Percentiles rank a stretch among this genome's conserved stretches.
These are phyloP conservation scores for Dioszegia hungarica DNA, from an alignment of 768 basidiomycete genomes.

Conservation along the genomic window DNA sequence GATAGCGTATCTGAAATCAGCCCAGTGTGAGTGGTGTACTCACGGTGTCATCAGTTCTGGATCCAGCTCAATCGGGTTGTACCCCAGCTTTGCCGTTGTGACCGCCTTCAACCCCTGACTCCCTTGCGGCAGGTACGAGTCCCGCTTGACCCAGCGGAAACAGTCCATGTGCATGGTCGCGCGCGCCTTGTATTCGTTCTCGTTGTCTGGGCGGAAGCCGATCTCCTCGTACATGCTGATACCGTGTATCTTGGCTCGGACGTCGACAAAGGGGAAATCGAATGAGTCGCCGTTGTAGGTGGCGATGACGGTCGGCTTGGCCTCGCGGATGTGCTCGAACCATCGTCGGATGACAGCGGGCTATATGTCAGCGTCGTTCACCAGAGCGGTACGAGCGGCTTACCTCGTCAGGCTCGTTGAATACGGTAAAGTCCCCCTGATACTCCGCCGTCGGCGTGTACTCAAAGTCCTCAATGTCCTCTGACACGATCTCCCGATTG, in stretches of 20 bases:
- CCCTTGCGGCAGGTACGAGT: constrained; percentile 96
- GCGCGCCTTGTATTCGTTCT: constrained; percentile 91
- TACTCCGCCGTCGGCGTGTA: constrained; percentile 98
- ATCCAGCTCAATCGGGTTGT: constrained; percentile 93
- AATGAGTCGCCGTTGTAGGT: constrained; percentile 99
- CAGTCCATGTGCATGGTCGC: constrained; percentile 97
- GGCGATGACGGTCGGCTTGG: constrained; percentile 93
- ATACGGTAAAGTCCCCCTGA: constrained; percentile 90
- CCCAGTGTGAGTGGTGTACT: constrained; percentile 44
- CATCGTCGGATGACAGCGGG: constrained; percentile 75
- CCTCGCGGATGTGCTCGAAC: constrained; percentile 88
- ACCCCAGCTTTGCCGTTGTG: constrained; percentile 90
- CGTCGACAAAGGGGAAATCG: constrained; percentile 94
- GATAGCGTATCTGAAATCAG: constrained; percentile 72
- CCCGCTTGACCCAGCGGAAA: constrained; percentile 99
- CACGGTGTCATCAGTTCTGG: constrained; percentile 99
- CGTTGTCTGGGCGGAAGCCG: constrained; percentile 82
- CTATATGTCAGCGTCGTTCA: constrained; percentile 49
- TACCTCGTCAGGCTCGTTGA: constrained; percentile 91
- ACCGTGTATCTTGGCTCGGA: constrained; percentile 75
- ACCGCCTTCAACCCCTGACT: constrained; percentile 98
- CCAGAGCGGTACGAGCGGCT: constrained; percentile 10
- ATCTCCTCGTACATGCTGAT: constrained; percentile 96
- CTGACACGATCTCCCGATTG: constrained; percentile 92
- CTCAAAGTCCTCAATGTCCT: constrained; percentile 97